phyloP scores from a whole-genome alignment of 1,284 basidiomycete genomes.

The Coniferiporia weirii region DNA sequence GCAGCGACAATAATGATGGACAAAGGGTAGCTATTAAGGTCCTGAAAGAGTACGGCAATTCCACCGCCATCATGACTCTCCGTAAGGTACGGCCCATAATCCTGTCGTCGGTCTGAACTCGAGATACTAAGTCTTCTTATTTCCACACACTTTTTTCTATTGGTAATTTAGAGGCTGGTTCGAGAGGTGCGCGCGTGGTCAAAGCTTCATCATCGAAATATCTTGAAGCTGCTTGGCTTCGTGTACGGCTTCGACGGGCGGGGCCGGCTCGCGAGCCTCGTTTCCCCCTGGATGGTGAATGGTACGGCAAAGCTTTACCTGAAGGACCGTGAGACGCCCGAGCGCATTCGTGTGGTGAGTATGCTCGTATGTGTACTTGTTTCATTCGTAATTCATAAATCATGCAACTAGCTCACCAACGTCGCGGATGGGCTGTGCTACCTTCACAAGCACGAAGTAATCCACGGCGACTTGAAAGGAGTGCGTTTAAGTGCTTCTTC shows the following conservation, averaged over 20 bases:
- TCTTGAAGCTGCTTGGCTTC: conserved; percentile 15
- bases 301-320: conserved; percentile 12
- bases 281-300: conserved; percentile 18
- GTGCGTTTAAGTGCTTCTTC: background rate
- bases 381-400: background rate
- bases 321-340: background rate
- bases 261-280: conserved; percentile 13
- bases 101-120: background rate
- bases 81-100: background rate
- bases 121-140: background rate
- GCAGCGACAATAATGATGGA: background rate
- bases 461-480: conserved; percentile 17
- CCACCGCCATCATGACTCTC: background rate
- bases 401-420: conserved; percentile 7
- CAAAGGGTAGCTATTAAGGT: conserved; percentile 4
- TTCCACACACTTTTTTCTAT: background rate
- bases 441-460: conserved; percentile 17
- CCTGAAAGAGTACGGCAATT: background rate
- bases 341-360: conserved; percentile 15
- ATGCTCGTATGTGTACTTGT: background rate
- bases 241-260: conserved; percentile 10
- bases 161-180: background rate
- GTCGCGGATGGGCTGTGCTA: conserved; percentile 18
- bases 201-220: conserved; percentile 14
- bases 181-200: conserved; percentile 16